Percentiles rank a stretch among this genome's conserved stretches.
Evolutionary conservation across 768 basidiomycete species (phyloP).

Genomic region (Boletales sp.): DNA sequence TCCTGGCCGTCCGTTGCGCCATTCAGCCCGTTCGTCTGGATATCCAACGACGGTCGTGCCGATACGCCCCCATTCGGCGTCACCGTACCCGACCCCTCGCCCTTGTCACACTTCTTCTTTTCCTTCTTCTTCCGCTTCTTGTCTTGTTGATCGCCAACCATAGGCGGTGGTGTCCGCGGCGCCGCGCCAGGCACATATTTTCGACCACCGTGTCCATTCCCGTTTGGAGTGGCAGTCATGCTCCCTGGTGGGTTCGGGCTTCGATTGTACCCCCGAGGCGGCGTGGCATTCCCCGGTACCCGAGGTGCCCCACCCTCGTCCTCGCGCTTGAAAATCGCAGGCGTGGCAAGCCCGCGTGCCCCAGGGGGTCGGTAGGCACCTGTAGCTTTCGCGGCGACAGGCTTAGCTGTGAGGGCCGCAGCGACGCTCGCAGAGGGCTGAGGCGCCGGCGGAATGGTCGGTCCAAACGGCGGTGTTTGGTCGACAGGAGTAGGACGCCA

Average conservation of each 20-base stretch:
- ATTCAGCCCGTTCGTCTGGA: conserved; percentile 28
- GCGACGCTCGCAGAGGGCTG: conserved; percentile 57
- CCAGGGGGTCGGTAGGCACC: conserved; percentile 95
- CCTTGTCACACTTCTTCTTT: conserved; percentile 48
- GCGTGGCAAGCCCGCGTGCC: conserved; percentile 84
- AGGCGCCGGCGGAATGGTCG: conserved; percentile 64
- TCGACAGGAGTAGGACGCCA: conserved; percentile 80
- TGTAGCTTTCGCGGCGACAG: conserved; percentile 59
- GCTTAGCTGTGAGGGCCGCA: conserved; percentile 49
- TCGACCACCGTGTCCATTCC: conserved; percentile 27
- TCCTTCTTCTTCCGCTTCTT: conserved; percentile 52
- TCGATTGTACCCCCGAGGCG: conserved; percentile 56
- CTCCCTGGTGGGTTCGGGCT: conserved; percentile 54
- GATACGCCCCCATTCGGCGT: conserved; percentile 27
- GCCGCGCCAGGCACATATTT: conserved; percentile 72
- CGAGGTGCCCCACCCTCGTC: conserved; percentile 76
- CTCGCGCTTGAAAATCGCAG: conserved; percentile 85
- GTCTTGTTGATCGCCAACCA: conserved; percentile 32
- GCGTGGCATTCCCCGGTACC: conserved; percentile 57
- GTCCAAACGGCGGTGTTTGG: conserved; percentile 63
- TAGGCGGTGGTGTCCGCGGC: conserved; percentile 44
- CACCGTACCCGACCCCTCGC: conserved; percentile 25
- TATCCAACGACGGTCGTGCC: conserved; percentile 35
- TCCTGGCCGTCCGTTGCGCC: conserved; percentile 15
- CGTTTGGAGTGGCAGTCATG: conserved; percentile 34